These are phyloP conservation scores for Pilatotrama ljubarskyi DNA, from an alignment of 768 basidiomycete species.

Conservation along the genomic window DNA sequence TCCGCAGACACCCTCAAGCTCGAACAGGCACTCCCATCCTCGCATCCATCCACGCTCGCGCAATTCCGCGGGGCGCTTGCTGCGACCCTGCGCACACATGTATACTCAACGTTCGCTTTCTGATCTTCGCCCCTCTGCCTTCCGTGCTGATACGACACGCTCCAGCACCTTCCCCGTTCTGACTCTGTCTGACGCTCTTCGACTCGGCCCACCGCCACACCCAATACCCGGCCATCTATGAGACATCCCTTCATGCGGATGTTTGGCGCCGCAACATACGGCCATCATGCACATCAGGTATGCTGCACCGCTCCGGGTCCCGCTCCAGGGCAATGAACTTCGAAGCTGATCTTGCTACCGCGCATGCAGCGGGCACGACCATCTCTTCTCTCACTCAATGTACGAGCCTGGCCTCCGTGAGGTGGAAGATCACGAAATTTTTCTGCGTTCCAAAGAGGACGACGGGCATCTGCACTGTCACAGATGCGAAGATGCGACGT, in stretches of 20 bases:
- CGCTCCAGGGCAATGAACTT: background rate
- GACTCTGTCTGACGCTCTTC: background rate
- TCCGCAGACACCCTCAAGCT: background rate
- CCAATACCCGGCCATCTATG: background rate
- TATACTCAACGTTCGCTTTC: background rate
- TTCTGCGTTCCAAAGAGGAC: background rate
- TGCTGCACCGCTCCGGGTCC: slow-evolving; percentile 3
- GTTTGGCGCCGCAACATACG: slow-evolving; percentile 3
- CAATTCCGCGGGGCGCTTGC: slow-evolving; percentile 8
- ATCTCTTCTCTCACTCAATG: background rate
- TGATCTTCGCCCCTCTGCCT: background rate
- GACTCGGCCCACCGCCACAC: slow-evolving; percentile 10
- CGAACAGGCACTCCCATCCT: background rate
- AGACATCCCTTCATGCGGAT: background rate
- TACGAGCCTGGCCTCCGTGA: background rate
- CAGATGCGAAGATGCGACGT: background rate
- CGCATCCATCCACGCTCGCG: slow-evolving; percentile 1
- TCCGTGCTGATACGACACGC: background rate
- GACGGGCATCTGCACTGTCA: background rate
- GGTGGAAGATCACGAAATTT: background rate
- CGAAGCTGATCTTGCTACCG: background rate
- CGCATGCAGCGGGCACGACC: background rate
- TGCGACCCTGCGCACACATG: background rate
- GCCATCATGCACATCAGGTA: slow-evolving; percentile 14
- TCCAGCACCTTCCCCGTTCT: background rate